These are phyloP conservation scores for Prosopis cineraria DNA, from an alignment of 306 rosid genomes.

Conservation along the genomic window DNA sequence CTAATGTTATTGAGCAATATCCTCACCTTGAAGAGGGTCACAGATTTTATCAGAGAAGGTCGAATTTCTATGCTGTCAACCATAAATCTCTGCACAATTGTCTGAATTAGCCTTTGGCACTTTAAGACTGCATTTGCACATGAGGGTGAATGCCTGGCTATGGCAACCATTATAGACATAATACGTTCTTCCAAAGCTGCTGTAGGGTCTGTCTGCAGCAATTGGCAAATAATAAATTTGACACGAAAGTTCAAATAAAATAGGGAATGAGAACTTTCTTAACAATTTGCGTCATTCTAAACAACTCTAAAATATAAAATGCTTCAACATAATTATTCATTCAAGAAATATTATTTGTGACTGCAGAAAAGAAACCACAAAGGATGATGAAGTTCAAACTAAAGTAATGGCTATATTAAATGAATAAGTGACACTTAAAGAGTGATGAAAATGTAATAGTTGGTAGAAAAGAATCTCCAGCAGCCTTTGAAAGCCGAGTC, in stretches of 20 bases:
- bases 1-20: constrained; percentile 25
- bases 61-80: constrained; percentile 55
- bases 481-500: not conserved
- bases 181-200: constrained; percentile 73
- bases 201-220: constrained; percentile 74
- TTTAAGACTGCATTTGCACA: constrained; percentile 76
- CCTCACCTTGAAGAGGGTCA: constrained; percentile 77
- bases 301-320: constrained; percentile 30
- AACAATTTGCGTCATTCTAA: constrained; percentile 3
- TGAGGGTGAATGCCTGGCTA: constrained; percentile 92
- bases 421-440: not conserved
- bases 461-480: not conserved
- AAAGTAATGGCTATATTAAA: not conserved
- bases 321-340: constrained; percentile 28
- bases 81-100: constrained; percentile 67
- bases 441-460: not conserved
- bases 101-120: constrained; percentile 75
- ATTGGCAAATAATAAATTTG: constrained; percentile 35
- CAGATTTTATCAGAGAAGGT: constrained; percentile 71
- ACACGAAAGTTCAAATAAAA: not conserved
- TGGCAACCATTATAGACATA: constrained; percentile 74
- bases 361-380: not conserved
- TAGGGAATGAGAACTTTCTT: constrained; percentile 2
- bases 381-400: not conserved
- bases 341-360: not conserved